Conservation (phyloP, 2,329 filamentous ascomycete genomes). For the Trichophyton verrucosum region DNA sequence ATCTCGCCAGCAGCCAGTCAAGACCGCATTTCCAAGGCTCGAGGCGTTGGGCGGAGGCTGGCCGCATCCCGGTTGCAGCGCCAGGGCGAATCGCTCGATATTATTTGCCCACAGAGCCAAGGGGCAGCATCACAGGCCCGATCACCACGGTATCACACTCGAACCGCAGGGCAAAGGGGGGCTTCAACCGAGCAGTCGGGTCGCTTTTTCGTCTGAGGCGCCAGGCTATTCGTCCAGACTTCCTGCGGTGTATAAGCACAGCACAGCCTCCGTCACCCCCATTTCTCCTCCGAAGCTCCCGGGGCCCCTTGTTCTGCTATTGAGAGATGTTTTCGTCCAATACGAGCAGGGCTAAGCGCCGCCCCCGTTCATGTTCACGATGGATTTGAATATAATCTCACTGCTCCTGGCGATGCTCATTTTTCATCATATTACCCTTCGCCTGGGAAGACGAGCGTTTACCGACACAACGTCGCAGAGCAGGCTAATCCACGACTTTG, state of each 20-base stretch:
- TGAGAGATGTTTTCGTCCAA: slow-evolving; percentile 2
- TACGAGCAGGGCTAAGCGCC: slow-evolving; percentile 1
- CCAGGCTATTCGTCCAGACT: background rate
- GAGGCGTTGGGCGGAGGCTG: background rate
- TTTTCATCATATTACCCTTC: background rate
- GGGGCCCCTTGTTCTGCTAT: background rate
- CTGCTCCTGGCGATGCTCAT: background rate
- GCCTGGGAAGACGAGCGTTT: background rate
- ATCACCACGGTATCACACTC: background rate
- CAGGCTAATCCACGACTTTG: background rate
- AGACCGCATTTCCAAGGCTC: background rate
- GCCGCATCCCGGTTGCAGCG: background rate
- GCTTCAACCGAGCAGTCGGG: background rate
- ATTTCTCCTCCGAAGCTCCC: background rate
- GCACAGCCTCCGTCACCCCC: background rate
- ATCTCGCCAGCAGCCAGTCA: background rate
- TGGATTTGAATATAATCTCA: background rate
- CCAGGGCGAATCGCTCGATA: background rate
- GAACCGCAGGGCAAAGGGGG: background rate
- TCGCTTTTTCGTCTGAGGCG: background rate
- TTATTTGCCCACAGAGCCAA: background rate
- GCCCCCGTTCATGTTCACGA: background rate
- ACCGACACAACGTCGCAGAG: background rate
- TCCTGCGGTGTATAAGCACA: background rate
- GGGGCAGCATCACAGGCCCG: background rate